Evolutionary conservation across 2,329 filamentous ascomycete genomes (phyloP), one percentile per base, ranked within the genome.

Genomic region (Nigrospora osmanthi): DNA sequence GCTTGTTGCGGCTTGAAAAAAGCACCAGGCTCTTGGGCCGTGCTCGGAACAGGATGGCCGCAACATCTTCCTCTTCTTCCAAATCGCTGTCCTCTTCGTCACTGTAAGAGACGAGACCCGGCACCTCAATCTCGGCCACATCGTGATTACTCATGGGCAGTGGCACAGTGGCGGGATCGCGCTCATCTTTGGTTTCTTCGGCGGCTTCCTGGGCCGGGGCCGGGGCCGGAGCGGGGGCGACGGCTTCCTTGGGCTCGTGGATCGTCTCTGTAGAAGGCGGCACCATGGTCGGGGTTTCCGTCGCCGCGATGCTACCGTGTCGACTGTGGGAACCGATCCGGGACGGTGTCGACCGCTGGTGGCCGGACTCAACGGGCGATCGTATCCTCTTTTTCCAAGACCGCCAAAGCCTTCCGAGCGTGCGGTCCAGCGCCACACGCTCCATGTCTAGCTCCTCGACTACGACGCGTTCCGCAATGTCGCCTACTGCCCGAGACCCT

Each of bases 391-490:
- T 95, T 67, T 93, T 89, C 93, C 93, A 98, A 23, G 87, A 86
- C 55, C 93, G 81, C 93, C 93, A 98, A 37, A 97, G 72, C 40
- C 90, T 77, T 16, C 93, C 93, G 2, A 98, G 71, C 3, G 88
- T 90, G 46, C 89, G 79, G 59, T 95, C 94, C 48, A 97, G 73
- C 9, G 91, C 91, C 51, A 97, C 80, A 54, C 90, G 88, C 60
- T 97, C 93, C 75, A 96, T 88, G 60, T 98, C 93, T 44, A 81
- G 70, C 57, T 97, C 91, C 57, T 94, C 87, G 23, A 98, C 83
- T n/a, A 90, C 72, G 43, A 95, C 75, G 14, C 81, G 79, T 50
- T 87, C 81, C 35, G 77, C 72, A 40, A 75, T 58, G 23, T 76
- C 72, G 16, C 68, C 66, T 3, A 71, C 65, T 40, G 59, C 66